phyloP scores from a whole-genome alignment of 2,329 filamentous ascomycete genomes.

The Claviceps humidiphila region DNA sequence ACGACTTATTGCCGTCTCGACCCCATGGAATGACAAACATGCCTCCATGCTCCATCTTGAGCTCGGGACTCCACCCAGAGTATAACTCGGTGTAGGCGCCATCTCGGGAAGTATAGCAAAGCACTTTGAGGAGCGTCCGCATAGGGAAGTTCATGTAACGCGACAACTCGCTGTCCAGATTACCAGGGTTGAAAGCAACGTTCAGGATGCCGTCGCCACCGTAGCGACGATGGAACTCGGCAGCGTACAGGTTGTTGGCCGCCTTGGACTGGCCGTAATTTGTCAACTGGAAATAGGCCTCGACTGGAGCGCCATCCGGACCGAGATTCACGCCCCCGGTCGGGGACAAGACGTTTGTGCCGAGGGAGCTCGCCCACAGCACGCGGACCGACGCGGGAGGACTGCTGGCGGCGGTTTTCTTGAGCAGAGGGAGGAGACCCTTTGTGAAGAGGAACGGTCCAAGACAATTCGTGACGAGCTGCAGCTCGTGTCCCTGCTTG shows the following conservation, averaged over 20 bases:
- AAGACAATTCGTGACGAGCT: constrained; percentile 9
- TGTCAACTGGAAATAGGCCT: background rate
- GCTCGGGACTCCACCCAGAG: constrained; percentile 29
- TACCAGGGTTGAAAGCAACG: constrained; percentile 25
- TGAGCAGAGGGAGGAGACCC: constrained; percentile 2
- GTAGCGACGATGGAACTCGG: constrained; percentile 17
- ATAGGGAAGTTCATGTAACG: constrained; percentile 13
- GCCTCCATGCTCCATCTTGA: constrained; percentile 19
- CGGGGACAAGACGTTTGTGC: background rate
- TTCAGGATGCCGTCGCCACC: constrained; percentile 17
- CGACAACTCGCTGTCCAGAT: constrained; percentile 24
- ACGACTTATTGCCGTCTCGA: background rate
- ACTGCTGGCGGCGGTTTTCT: constrained; percentile 1
- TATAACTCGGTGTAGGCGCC: constrained; percentile 37
- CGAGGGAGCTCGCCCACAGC: constrained; percentile 4
- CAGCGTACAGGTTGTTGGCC: constrained; percentile 18
- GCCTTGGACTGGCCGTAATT: constrained; percentile 17
- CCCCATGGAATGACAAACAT: constrained; percentile 7
- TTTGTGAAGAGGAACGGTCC: constrained; percentile 5
- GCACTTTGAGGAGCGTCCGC: constrained; percentile 7
- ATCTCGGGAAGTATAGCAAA: constrained; percentile 16
- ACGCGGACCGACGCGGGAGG: constrained; percentile 4
- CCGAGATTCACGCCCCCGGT: constrained; percentile 11
- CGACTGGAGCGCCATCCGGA: background rate
- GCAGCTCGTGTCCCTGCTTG: constrained; percentile 28